Evolutionary conservation across 2,329 filamentous ascomycete genomes (phyloP).

Genomic region (Stagonosporopsis tanaceti): DNA sequence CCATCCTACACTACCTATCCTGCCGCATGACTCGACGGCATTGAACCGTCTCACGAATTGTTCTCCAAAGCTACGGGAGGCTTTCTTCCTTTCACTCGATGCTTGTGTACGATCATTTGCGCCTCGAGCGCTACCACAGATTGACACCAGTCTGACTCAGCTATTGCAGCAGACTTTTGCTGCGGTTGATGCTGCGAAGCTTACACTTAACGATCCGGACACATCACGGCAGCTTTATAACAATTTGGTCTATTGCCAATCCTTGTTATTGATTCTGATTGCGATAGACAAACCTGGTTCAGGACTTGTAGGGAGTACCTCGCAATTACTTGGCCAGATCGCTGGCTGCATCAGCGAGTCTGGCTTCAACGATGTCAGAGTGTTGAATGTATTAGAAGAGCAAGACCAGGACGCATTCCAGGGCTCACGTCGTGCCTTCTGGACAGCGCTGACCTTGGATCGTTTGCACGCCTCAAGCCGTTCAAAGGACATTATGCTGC

Average conservation of each 20-base stretch:
- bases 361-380: conserved; percentile 43
- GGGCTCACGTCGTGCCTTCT: conserved; percentile 46
- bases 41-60: conserved; percentile 47
- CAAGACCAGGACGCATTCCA: conserved; percentile 43
- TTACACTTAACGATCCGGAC: conserved; percentile 38
- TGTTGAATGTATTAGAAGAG: conserved; percentile 35
- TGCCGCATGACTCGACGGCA: conserved; percentile 43
- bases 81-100: conserved; percentile 47
- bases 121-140: conserved; percentile 36
- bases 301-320: conserved; percentile 35
- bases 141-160: conserved; percentile 37
- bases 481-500: conserved; percentile 44
- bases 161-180: conserved; percentile 41
- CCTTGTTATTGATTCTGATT: conserved; percentile 41
- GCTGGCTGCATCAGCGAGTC: conserved; percentile 42
- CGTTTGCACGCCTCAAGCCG: conserved; percentile 48
- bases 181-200: conserved; percentile 41
- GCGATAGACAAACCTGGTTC: conserved; percentile 45
- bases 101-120: conserved; percentile 44
- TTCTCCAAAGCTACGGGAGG: conserved; percentile 46
- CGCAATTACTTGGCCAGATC: conserved; percentile 43
- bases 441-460: conserved; percentile 49
- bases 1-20: conserved; percentile 45
- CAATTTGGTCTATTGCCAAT: conserved; percentile 45
- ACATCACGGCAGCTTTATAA: conserved; percentile 42